Conservation (phyloP, 768 basidiomycete species). For the Crucibulum laeve region DNA sequence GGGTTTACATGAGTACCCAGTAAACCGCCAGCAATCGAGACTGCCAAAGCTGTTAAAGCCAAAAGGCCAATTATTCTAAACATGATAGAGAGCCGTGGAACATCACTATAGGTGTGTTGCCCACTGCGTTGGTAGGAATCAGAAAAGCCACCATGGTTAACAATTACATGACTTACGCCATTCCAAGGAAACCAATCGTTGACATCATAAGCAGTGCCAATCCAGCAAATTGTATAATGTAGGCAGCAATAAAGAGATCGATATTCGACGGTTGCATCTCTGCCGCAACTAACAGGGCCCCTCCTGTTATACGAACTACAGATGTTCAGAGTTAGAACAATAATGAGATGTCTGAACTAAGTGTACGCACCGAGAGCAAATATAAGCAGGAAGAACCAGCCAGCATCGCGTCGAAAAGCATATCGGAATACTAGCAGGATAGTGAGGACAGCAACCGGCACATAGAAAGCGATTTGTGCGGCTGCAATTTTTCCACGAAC, state of each 20-base stretch:
- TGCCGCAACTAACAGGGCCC: constrained; percentile 52
- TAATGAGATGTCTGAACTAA: neutral
- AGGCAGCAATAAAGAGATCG: constrained; percentile 48
- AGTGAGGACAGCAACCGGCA: constrained; percentile 47
- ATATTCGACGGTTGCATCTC: constrained; percentile 35
- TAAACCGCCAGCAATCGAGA: constrained; percentile 43
- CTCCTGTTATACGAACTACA: constrained; percentile 55
- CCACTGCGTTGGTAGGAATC: constrained; percentile 30
- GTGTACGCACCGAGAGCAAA: constrained; percentile 51
- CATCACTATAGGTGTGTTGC: constrained; percentile 49
- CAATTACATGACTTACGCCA: constrained; percentile 35
- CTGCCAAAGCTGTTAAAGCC: constrained; percentile 31
- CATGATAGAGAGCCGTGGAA: constrained; percentile 30
- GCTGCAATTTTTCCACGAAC: constrained; percentile 50
- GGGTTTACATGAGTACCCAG: constrained; percentile 33
- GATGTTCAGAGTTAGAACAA: constrained; percentile 1
- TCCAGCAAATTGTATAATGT: constrained; percentile 42
- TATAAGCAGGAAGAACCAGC: constrained; percentile 64
- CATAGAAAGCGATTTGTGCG: constrained; percentile 55
- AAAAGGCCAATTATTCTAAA: constrained; percentile 32
- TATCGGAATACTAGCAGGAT: constrained; percentile 44
- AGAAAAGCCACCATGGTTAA: constrained; percentile 5
- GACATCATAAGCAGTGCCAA: constrained; percentile 36
- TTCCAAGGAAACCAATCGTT: constrained; percentile 46
- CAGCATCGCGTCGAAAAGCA: constrained; percentile 53